These are phyloP conservation scores for Centella asiatica DNA, from an alignment of 129 eudicot genomes.

Conservation along the genomic window DNA sequence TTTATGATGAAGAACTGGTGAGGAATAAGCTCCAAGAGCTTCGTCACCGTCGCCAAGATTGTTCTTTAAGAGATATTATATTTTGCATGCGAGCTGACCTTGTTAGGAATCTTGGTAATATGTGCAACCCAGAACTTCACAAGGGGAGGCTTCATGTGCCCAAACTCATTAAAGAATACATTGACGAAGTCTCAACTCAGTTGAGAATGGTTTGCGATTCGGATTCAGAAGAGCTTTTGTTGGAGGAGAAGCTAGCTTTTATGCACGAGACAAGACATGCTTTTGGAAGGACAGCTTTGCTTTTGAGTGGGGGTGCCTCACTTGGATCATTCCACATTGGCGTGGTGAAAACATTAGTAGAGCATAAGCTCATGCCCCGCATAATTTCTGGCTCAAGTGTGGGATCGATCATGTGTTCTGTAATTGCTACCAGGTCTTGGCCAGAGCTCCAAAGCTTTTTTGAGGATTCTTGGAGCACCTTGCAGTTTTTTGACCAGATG, in stretches of 20 bases:
- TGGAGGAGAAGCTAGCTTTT: slow-evolving; percentile 92
- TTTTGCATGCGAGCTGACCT: slow-evolving; percentile 92
- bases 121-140: slow-evolving; percentile 95
- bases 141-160: slow-evolving; percentile 93
- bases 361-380: slow-evolving; percentile 88
- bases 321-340: slow-evolving; percentile 96
- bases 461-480: slow-evolving; percentile 82
- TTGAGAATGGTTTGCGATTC: slow-evolving; percentile 85
- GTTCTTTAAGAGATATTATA: slow-evolving; percentile 77
- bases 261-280: slow-evolving; percentile 99
- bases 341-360: slow-evolving; percentile 84
- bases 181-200: slow-evolving; percentile 83
- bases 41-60: slow-evolving; percentile 71
- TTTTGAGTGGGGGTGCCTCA: slow-evolving; percentile 97
- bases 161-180: slow-evolving; percentile 71
- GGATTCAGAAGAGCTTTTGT: slow-evolving; percentile 76
- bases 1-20: slow-evolving; percentile 88
- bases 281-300: slow-evolving; percentile 92
- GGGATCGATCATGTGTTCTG: slow-evolving; percentile 82
- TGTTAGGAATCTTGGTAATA: slow-evolving; percentile 84
- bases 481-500: slow-evolving; percentile 83
- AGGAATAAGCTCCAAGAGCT: slow-evolving; percentile 80
- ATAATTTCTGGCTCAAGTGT: slow-evolving; percentile 94
- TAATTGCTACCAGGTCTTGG: slow-evolving; percentile 85
- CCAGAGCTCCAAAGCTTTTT: slow-evolving; percentile 96